Conservation (phyloP, 2,329 filamentous ascomycete genomes). For the Ilyonectria mors-panacis region DNA sequence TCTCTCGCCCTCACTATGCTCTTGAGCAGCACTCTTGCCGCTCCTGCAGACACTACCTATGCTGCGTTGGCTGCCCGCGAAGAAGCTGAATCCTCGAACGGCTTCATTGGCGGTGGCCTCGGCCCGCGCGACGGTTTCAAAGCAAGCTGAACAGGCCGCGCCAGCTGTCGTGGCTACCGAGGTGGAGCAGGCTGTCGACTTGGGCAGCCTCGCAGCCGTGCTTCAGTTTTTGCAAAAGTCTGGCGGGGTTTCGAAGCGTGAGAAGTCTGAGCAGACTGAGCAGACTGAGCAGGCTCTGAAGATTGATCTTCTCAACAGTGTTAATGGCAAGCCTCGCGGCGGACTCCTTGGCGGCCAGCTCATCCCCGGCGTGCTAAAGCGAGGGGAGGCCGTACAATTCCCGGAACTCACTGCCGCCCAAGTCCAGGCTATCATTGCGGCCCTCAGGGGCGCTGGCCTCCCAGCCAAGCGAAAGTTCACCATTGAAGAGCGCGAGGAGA, state of each 20-base stretch:
- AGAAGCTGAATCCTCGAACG: constrained; percentile 15
- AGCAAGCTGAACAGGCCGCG: background rate
- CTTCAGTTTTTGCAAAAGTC: background rate
- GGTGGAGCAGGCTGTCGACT: background rate
- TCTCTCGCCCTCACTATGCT: constrained; percentile 26
- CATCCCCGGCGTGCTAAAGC: background rate
- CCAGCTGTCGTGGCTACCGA: background rate
- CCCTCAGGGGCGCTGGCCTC: background rate
- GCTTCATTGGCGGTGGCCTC: constrained; percentile 14
- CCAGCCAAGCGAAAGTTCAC: background rate
- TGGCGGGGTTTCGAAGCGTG: background rate
- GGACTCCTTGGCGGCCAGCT: background rate
- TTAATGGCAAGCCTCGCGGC: no score
- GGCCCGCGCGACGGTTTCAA: background rate
- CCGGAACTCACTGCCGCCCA: background rate
- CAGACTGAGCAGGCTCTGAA: background rate
- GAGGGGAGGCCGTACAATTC: background rate
- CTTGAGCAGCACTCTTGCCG: constrained; percentile 24
- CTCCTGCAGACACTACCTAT: constrained; percentile 23
- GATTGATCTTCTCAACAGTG: background rate
- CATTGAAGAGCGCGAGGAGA: no score
- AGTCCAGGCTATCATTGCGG: background rate
- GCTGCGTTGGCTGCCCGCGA: constrained; percentile 29
- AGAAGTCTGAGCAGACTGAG: background rate
- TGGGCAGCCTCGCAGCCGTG: background rate